Evolutionary conservation across 352 stramenopile genomes (phyloP).

Genomic region (Salisapilia sapeloensis): DNA sequence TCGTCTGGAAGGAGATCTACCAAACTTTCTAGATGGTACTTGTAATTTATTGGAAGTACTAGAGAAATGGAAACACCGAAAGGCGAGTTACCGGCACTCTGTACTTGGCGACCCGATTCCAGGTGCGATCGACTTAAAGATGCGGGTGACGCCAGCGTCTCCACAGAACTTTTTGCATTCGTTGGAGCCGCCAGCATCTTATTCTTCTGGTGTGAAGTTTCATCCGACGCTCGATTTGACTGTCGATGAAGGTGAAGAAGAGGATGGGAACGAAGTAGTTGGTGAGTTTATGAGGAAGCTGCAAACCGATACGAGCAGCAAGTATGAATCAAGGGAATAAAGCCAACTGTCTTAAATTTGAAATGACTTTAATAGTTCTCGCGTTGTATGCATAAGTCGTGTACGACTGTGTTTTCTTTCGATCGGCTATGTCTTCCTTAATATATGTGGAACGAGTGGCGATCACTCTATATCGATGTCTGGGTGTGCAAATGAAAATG

Average conservation of each 20-base stretch:
- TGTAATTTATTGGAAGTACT: conserved; percentile 63
- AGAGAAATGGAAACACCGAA: conserved; percentile 74
- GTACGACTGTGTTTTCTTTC: too few relatives aligned
- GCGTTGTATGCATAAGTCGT: too few relatives aligned
- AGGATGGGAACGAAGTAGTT: conserved; percentile 37
- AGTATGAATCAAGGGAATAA: too few relatives aligned
- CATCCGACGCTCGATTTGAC: conserved; percentile 38
- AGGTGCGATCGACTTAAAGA: conserved; percentile 9
- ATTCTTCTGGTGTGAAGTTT: conserved; percentile 41
- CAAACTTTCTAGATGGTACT: conserved; percentile 66
- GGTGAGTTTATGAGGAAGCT: conserved; percentile 27
- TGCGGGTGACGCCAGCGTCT: conserved; percentile 7
- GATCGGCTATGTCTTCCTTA: too few relatives aligned
- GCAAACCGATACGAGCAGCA: conserved; percentile 2
- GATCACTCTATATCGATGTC: too few relatives aligned
- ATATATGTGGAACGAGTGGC: too few relatives aligned
- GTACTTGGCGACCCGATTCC: conserved; percentile 54
- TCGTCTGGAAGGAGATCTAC: conserved; percentile 44
- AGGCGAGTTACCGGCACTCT: conserved; percentile 55
- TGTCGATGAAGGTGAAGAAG: conserved; percentile 23
- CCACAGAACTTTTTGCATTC: conserved; percentile 34
- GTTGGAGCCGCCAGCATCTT: conserved; percentile 26
- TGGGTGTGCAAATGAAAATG: too few relatives aligned
- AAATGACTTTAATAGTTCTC: too few relatives aligned
- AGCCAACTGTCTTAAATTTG: too few relatives aligned